A percentile compares a stretch with the other conserved stretches of the same genome.
phyloP scores from a whole-genome alignment of 805 yeast species.

The Pichia nakasei region DNA sequence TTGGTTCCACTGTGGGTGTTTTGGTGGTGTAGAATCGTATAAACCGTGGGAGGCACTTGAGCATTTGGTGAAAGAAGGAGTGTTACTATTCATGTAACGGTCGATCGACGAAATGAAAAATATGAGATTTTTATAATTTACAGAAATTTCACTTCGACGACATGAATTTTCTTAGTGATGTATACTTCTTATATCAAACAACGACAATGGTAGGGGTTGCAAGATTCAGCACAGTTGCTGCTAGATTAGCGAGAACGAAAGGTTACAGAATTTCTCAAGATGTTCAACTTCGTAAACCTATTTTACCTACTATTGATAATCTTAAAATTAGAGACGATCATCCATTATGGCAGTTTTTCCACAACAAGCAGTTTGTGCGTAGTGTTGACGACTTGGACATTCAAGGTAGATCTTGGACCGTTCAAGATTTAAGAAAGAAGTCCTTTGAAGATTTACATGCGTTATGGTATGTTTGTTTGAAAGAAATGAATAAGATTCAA shows the following conservation, averaged over 20 bases:
- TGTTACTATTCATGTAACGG: not conserved
- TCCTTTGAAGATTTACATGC: conserved; percentile 86
- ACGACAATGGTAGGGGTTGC: conserved; percentile 8
- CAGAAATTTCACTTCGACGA: not conserved
- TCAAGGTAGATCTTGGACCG: conserved; percentile 72
- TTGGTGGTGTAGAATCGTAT: too few species aligned
- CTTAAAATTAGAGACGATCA: conserved; percentile 72
- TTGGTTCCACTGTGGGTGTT: not conserved
- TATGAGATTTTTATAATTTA: too few species aligned
- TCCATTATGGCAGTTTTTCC: conserved; percentile 92
- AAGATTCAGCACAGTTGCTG: conserved; percentile 29
- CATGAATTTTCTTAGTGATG: too few species aligned
- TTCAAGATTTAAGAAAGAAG: conserved; percentile 84
- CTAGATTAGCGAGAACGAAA: conserved; percentile 25
- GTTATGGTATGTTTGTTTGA: conserved; percentile 81
- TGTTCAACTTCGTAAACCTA: conserved; percentile 65
- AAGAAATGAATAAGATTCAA: conserved; percentile 70
- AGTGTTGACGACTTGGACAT: conserved; percentile 41
- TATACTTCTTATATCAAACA: too few species aligned
- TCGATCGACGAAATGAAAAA: conserved; percentile 1
- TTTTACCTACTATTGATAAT: conserved; percentile 72
- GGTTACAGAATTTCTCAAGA: conserved; percentile 34
- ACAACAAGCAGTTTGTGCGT: conserved; percentile 54
- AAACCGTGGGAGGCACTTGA: too few species aligned
- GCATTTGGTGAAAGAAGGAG: not conserved